Evolutionary conservation across 768 basidiomycete genomes (phyloP).

Genomic region (Lactarius pseudohatsudake): DNA sequence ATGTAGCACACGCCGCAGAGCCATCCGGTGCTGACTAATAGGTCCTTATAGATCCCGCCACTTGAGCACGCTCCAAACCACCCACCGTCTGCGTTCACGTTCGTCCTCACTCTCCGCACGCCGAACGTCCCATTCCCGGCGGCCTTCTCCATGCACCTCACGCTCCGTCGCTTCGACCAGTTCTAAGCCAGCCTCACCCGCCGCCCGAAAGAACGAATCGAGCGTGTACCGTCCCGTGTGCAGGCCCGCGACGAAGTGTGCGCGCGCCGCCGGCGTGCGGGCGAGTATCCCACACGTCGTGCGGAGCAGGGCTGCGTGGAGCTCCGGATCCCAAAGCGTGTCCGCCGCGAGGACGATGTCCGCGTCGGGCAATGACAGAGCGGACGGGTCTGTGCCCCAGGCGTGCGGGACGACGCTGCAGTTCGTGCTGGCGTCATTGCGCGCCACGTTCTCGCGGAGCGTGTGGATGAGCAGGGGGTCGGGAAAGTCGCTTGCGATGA

Average conservation of each 20-base stretch:
- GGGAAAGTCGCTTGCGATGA: constrained; percentile 71
- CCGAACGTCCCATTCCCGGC: constrained; percentile 53
- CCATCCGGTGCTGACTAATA: constrained; percentile 11
- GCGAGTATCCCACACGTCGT: constrained; percentile 52
- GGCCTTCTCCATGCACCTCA: constrained; percentile 41
- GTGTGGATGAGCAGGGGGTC: constrained; percentile 60
- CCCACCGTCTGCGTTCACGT: constrained; percentile 65
- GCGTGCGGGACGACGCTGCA: constrained; percentile 58
- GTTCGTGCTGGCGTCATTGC: constrained; percentile 47
- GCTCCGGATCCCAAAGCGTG: constrained; percentile 72
- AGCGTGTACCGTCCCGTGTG: constrained; percentile 78
- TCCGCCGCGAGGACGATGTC: constrained; percentile 73
- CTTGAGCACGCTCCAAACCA: constrained; percentile 55
- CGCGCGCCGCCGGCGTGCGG: constrained; percentile 44
- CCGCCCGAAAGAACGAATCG: constrained; percentile 53
- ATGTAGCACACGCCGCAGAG: no score
- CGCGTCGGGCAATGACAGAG: constrained; percentile 28
- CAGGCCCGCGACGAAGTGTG: constrained; percentile 69
- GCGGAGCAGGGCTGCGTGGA: constrained; percentile 53
- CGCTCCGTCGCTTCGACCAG: constrained; percentile 50
- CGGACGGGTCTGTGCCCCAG: constrained; percentile 58
- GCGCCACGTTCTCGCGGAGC: constrained; percentile 54
- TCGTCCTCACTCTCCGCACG: constrained; percentile 60
- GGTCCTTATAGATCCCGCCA: constrained; percentile 12
- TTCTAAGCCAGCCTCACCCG: constrained; percentile 43